Conservation (phyloP, 2,329 filamentous ascomycete genomes). For the Davidsoniella australis region DNA sequence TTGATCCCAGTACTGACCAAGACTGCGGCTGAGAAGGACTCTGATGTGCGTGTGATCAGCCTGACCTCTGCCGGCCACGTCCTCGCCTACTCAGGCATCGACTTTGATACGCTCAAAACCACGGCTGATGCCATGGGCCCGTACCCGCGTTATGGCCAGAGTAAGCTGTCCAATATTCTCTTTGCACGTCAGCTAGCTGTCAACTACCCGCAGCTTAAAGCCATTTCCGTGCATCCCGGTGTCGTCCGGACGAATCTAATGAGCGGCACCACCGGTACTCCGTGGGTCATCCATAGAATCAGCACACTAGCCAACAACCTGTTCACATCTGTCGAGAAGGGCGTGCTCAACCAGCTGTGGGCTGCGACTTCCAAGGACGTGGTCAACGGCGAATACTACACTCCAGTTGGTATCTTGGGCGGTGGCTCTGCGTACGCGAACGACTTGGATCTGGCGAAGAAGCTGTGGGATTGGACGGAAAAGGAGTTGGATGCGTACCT, state of each 20-base stretch:
- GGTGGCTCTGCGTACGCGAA: conserved; percentile 15
- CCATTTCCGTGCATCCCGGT: conserved; percentile 18
- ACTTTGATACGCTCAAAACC: conserved; percentile 18
- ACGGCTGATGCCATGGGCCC: conserved; percentile 13
- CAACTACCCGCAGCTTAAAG: conserved; percentile 16
- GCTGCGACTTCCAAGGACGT: conserved; percentile 22
- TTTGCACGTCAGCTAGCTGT: conserved; percentile 18
- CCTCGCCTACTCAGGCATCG: conserved; percentile 16
- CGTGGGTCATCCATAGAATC: conserved; percentile 11
- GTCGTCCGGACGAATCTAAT: conserved; percentile 18
- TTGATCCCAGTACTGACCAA: conserved; percentile 21
- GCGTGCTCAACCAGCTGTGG: conserved; percentile 27
- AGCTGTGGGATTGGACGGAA: conserved; percentile 23
- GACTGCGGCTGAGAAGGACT: conserved; percentile 12
- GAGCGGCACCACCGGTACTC: conserved; percentile 9
- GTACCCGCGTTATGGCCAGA: conserved; percentile 18
- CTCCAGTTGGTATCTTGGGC: conserved; percentile 18
- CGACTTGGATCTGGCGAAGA: conserved; percentile 18
- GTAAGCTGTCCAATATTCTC: conserved; percentile 20
- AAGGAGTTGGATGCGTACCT: conserved; percentile 16
- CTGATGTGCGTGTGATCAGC: conserved; percentile 19
- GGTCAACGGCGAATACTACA: conserved; percentile 20
- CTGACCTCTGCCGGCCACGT: conserved; percentile 17
- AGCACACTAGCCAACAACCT: conserved; percentile 13
- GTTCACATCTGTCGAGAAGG: conserved; percentile 18